Evolutionary conservation across 164 flowering plant genomes (phyloP), one percentile per base, ranked within the genome.

Genomic region (Berberis thunbergii): DNA sequence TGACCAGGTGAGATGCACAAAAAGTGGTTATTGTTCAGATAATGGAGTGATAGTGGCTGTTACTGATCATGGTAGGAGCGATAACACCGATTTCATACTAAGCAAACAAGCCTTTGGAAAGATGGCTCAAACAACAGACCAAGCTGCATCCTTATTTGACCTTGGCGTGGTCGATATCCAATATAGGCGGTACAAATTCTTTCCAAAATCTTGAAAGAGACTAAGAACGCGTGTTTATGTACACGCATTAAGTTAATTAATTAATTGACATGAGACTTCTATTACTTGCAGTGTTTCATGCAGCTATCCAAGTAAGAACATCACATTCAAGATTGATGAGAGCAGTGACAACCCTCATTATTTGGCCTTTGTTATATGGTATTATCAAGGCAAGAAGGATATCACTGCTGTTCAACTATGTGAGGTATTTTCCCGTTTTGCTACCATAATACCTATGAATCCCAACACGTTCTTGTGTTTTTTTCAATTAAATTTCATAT

Each of bases 401-500:
- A 77, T 89, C 63, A 81, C 85, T 56, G 93, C 91, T 4, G 96
- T 92, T 7, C 93, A 89, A 64, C 77, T 92, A 3, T 92, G 95
- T 59, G 88, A 92, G 95, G 98, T 91, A 63, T 40, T 4, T 8
- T 4, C 1, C 8, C 0, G 8, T 46, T 8, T 46, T 46, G 49
- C 8, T 8, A 46, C 4, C 4, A 4, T 46, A 46, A 8, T 46
- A 46, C 8, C 49, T 4, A 46, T 46, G 49, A 46, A 46, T 46
- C 49, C 8, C 49, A 4, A 4, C 4, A 46, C 49, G 8, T 46
- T 8, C 8, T 46, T 26, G 26, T 26, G 26, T 26, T 26, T 26
- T 26, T 26, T 26, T 26, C 26, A 26, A 26, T 26, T 26, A 26
- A 26, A 26, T 26, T 0, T 26, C 0, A 26, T 26, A 26, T 26